Percentiles rank a stretch among this genome's conserved stretches.
phyloP scores from a whole-genome alignment of 371 early-diverging fungal species.

The Nematocida parisii region DNA sequence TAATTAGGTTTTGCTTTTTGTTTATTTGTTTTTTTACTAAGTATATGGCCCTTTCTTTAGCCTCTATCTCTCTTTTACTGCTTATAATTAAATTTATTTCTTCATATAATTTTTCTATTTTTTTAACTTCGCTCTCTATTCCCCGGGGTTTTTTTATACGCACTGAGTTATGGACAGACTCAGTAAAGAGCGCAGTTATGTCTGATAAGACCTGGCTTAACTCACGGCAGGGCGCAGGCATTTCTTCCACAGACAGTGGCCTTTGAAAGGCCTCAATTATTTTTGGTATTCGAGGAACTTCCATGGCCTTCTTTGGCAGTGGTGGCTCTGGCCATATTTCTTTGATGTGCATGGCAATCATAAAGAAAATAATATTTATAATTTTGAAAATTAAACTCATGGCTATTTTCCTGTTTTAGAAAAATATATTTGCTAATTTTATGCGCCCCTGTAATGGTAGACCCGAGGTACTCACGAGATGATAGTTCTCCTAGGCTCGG shows the following conservation, averaged over 20 bases:
- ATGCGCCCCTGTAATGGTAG: constrained; percentile 52
- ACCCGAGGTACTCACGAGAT: constrained; percentile 26
- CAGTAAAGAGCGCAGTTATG: constrained; percentile 3
- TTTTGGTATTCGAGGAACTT: constrained; percentile 3
- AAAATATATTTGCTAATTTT: constrained; percentile 62
- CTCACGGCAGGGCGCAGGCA: neutral
- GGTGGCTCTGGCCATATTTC: constrained; percentile 59
- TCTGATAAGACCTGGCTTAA: constrained; percentile 3
- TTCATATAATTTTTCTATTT: constrained; percentile 38
- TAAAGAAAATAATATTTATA: constrained; percentile 24
- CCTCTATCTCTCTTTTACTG: constrained; percentile 28
- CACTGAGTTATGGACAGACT: constrained; percentile 10
- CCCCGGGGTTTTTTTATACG: constrained; percentile 8
- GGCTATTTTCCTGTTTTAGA: constrained; percentile 56
- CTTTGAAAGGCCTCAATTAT: constrained; percentile 10
- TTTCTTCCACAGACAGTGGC: neutral
- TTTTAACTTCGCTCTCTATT: constrained; percentile 24
- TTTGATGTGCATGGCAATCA: constrained; percentile 42
- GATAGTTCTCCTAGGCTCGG: constrained; percentile 33
- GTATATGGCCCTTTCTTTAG: constrained; percentile 6
- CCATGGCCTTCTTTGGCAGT: neutral
- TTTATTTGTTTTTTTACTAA: constrained; percentile 32
- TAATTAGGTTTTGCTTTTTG: constrained; percentile 36
- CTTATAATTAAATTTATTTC: constrained; percentile 26
- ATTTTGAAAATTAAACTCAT: constrained; percentile 30